Evolutionary conservation across 2,329 filamentous ascomycete genomes (phyloP), one percentile per base, ranked within the genome.

Genomic region (Trichoderma lentiforme): DNA sequence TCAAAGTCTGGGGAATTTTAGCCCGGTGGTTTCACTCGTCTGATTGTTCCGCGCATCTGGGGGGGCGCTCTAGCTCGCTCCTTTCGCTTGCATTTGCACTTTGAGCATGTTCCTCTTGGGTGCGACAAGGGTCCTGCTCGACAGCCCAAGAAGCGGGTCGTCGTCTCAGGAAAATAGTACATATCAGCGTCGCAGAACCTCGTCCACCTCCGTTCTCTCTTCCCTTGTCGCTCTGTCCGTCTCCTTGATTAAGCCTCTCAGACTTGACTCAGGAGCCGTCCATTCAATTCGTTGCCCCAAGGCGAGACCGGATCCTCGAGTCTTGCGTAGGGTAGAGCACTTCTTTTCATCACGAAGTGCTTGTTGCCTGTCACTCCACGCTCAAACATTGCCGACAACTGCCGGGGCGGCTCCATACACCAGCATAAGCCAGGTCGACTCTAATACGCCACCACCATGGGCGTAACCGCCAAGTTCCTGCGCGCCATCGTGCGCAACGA

Each of bases 401-500:
- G 63, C 63, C 63, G 63, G 12, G 28, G 43, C 26, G 56, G 56
- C 47, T 61, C 64, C 8, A 67, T 57, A 28, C 30, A 21, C n/a
- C 24, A 39, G 32, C 51, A 26, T 36, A 43, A 56, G 30, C 62
- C 62, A 53, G 15, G 26, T 15, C 43, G 43, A 53, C 62, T 66
- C 28, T 36, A 57, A 57, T 9, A 57, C 30, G 30, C 24, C 58
- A 11, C 26, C 63, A 60, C 47, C 68, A 86, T 87, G 80, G 82
- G 81, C 72, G 80, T 84, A 70, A 74, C 78, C 21, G 79, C 78
- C 58, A 80, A 76, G 68, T 78, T 90, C 75, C 84, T 91, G 71
- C 84, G 84, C 75, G 82, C 81, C 76, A 83, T 91, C 77, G 86
- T 92, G 76, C 87, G 87, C 80, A 93, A 93, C 83, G 90, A 93